Evolutionary conservation across 345 rosid species (phyloP).

Genomic region (Lumnitzera littorea): DNA sequence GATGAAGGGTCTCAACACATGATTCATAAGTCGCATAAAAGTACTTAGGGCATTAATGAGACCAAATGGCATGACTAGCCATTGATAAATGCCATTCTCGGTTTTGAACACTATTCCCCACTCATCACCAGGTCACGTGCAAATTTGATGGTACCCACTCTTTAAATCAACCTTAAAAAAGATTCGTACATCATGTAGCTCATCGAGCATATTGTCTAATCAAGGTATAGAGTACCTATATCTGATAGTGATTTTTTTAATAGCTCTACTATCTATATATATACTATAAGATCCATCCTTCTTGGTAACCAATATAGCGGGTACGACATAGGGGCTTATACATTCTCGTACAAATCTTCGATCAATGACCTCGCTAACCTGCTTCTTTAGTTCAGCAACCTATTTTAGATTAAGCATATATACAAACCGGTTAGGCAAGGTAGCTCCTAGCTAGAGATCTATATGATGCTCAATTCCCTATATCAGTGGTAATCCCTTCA

Average conservation of each 20-base stretch:
- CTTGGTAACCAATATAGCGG: not conserved
- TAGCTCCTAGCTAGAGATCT: too few relatives aligned
- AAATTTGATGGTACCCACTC: not conserved
- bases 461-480: too few relatives aligned
- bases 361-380: too few relatives aligned
- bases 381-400: too few relatives aligned
- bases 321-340: not conserved
- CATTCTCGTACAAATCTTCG: not conserved
- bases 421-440: too few relatives aligned
- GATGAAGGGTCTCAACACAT: too few relatives aligned
- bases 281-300: not conserved
- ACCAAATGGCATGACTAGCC: not conserved
- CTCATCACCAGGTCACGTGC: not conserved
- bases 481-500: too few relatives aligned
- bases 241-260: not conserved
- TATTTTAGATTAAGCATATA: too few relatives aligned
- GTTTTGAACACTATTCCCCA: not conserved
- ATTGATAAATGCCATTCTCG: not conserved
- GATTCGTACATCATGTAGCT: not conserved
- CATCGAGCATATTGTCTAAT: not conserved
- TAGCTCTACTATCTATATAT: not conserved
- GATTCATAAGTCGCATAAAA: not conserved
- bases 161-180: not conserved
- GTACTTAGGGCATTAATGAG: not conserved
- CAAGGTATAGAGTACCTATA: not conserved